Evolutionary conservation across 495 filamentous ascomycete species (phyloP), one percentile per base, ranked within the genome.

Genomic region (Cryomyces minteri): DNA sequence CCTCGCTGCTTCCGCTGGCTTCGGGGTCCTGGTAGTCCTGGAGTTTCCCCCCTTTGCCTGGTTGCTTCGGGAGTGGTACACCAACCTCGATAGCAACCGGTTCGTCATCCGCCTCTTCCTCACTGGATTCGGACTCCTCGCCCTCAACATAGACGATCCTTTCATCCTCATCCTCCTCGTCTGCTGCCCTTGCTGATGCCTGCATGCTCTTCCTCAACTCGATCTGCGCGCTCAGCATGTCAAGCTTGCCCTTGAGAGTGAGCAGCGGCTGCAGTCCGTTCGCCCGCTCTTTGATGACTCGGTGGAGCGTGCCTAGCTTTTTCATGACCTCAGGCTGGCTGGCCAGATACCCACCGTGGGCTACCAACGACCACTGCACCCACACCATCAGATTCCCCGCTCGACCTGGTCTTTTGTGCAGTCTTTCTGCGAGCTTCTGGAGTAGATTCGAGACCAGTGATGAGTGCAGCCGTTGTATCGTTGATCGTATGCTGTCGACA

Each of bases 321-420:
- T 78, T 76, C 52, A 90, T 72, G 11, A 90, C 61, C 36, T 86
- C 77, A 0, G 82, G 77, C 54, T 92, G 82, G 8, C 77, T 77
- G 28, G 86, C 84, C 33, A 98, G 66, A 43, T 87, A 87, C 49
- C 90, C 90, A 50, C 90, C 90, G 60, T 98, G 90, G 6, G 86
- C 80, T 14, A 95, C 75, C n/a, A 94, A 70, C 1, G 84, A 88
- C 84, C 86, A 93, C 62, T 95, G 85, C 39, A 95, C 80, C 90
- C 90, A 98, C 11, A 81, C 73, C 68, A 94, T 88, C n/a, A 98
- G 74, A 50, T 75, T 81, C 31, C 85, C 84, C 11, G 90, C 87
- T 43, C 90, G 76, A 28, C 88, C 90, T 5, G 90, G 90, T 18
- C 84, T 73, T 48, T 81, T 74, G 54, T 93, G 80, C 59, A 98